Base-by-base conservation (phyloP, 2,329 filamentous ascomycete species). In the Verticillium longisporum region DNA sequence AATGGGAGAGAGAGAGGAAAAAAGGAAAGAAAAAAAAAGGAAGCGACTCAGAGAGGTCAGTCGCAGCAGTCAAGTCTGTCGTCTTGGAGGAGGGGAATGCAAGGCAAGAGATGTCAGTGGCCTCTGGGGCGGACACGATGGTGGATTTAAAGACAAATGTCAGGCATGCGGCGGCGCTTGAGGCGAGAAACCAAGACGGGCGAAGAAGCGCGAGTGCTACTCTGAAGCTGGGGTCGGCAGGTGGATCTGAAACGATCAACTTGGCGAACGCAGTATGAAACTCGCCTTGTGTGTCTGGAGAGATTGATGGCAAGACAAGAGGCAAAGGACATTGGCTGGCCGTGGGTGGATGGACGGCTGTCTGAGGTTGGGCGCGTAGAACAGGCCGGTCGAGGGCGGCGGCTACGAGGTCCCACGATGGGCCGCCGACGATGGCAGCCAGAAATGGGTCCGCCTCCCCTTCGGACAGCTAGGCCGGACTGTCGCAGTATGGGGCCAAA, bases 311-410 rank as follows among this genome's bases (percentile, higher is more conserved):
- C 68, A 66, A 64, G 68, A 64, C 65, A 71, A 77, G 67, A 72
- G 74, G 73, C 73, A 71, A 71, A 74, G 74, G 75, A 80, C 77
- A 84, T 83, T 84, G 82, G 82, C 75, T 77, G 71, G 68, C 66
- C 65, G 66, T 68, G 68, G 73, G 68, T 72, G 70, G 69, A 75
- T 74, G 62, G 76, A 78, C 77, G 77, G 77, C 72, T 79, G 77
- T 81, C 73, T 80, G 74, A 72, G 73, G 72, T 69, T 68, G 75
- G 78, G 78, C 77, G 78, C 78, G 73, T 79, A 80, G 68, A 66
- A 72, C 68, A 65, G 67, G 66, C 62, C 64, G 69, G 65, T 58
- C 60, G 61, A 61, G 62, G 38, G 63, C 61, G 63, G 65, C 63
- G 65, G 65, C 62, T 65, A 65, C 61, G 56, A 55, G 60, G 36